Evolutionary conservation across 1,284 basidiomycete species (phyloP).

Genomic region (Sanghuangporus sanghuang): DNA sequence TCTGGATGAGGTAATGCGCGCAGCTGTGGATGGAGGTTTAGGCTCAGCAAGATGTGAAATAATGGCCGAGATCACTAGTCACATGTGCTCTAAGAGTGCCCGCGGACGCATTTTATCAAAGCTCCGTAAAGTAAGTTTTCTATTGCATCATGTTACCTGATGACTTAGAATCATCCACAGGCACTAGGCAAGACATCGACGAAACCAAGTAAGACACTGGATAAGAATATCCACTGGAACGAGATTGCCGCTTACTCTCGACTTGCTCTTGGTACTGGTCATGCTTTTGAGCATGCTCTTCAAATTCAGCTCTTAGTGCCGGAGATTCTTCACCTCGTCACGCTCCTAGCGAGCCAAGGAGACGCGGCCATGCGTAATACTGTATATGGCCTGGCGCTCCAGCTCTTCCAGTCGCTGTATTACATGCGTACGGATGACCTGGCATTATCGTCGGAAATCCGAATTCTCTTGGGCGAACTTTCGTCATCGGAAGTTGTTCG

Average conservation of each 20-base stretch:
- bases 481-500: slow-evolving; percentile 52
- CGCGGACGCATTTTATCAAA: slow-evolving; percentile 74
- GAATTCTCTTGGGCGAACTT: slow-evolving; percentile 57
- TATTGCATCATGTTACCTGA: neutral
- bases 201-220: slow-evolving; percentile 54
- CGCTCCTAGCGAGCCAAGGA: slow-evolving; percentile 71
- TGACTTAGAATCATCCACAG: slow-evolving; percentile 29
- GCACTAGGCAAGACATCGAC: slow-evolving; percentile 69
- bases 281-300: slow-evolving; percentile 56
- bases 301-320: slow-evolving; percentile 78
- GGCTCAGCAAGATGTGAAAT: slow-evolving; percentile 72
- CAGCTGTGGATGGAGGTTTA: slow-evolving; percentile 76
- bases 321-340: slow-evolving; percentile 75
- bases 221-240: slow-evolving; percentile 74
- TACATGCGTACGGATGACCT: slow-evolving; percentile 54
- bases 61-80: slow-evolving; percentile 68
- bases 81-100: slow-evolving; percentile 72
- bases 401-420: slow-evolving; percentile 73
- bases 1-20: slow-evolving; percentile 72
- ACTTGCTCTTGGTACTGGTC: slow-evolving; percentile 66
- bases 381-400: slow-evolving; percentile 76
- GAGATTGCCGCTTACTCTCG: slow-evolving; percentile 80
- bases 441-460: slow-evolving; percentile 47
- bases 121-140: slow-evolving; percentile 62
- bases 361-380: slow-evolving; percentile 71